phyloP scores from a whole-genome alignment of 2,329 filamentous ascomycete species.

The Cyphellophora attinorum region DNA sequence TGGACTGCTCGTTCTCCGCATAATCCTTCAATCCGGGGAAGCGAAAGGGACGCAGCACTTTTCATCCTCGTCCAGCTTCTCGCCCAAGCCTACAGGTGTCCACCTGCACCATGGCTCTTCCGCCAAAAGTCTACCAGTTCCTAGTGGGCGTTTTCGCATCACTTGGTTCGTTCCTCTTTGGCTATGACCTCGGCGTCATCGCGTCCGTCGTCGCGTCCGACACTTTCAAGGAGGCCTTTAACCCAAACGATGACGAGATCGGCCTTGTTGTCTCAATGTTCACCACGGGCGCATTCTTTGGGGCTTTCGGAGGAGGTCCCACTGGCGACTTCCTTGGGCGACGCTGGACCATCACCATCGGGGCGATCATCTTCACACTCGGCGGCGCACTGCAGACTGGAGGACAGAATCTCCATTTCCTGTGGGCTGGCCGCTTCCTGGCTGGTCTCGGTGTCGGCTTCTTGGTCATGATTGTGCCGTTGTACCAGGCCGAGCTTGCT shows the following conservation, averaged over 20 bases:
- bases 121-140: constrained; percentile 52
- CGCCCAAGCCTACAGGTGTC: too few species aligned
- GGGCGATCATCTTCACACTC: constrained; percentile 61
- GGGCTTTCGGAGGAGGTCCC: constrained; percentile 55
- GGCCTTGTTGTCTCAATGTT: constrained; percentile 70
- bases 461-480: constrained; percentile 55
- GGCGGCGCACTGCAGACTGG: constrained; percentile 67
- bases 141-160: constrained; percentile 50
- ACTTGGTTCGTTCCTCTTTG: constrained; percentile 48
- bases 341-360: constrained; percentile 61
- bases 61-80: too few species aligned
- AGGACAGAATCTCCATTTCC: constrained; percentile 48
- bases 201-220: constrained; percentile 43
- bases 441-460: constrained; percentile 58
- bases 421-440: constrained; percentile 61
- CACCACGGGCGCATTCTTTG: constrained; percentile 65
- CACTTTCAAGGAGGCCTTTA: constrained; percentile 26
- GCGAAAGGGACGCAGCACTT: too few species aligned
- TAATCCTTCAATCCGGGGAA: too few species aligned
- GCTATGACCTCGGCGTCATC: constrained; percentile 53
- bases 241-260: constrained; percentile 24
- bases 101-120: constrained; percentile 44
- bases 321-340: constrained; percentile 57
- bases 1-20: too few species aligned
- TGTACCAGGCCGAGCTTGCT: constrained; percentile 71